Conservation (phyloP, 495 filamentous ascomycete genomes). For the Chaetomium tenue region DNA sequence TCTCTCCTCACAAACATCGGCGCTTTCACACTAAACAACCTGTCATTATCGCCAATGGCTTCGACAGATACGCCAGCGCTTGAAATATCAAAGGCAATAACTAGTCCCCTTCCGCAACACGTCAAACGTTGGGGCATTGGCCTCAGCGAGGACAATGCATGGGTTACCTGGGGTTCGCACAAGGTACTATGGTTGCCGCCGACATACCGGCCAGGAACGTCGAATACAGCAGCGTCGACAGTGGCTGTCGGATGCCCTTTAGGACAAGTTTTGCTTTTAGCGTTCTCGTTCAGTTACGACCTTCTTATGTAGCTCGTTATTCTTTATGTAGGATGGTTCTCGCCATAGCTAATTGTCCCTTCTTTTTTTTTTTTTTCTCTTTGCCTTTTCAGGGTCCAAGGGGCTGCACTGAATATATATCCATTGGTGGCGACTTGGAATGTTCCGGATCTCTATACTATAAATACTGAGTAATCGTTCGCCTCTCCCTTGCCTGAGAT, state of each 20-base stretch:
- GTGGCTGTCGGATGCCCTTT: conserved; percentile 3
- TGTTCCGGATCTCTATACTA: no score
- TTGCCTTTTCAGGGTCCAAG: conserved; percentile 10
- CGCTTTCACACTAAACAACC: conserved; percentile 10
- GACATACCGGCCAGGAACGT: conserved; percentile 8
- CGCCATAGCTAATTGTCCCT: background rate
- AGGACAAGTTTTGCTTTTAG: conserved; percentile 8
- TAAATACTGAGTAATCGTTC: no score
- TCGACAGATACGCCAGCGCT: background rate
- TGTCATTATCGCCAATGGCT: conserved; percentile 8
- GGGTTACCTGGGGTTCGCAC: conserved; percentile 4
- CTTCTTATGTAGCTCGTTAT: conserved; percentile 7
- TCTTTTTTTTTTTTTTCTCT: background rate
- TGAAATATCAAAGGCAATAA: background rate
- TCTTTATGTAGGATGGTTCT: background rate
- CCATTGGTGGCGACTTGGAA: no score
- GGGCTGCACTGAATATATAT: background rate
- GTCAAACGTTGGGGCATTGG: conserved; percentile 4
- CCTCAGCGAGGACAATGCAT: conserved; percentile 8
- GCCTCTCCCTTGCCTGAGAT: no score
- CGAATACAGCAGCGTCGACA: conserved; percentile 3
- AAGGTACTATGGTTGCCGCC: conserved; percentile 13
- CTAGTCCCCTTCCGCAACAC: background rate
- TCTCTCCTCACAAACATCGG: conserved; percentile 8
- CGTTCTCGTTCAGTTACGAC: background rate